Evolutionary conservation across 2,329 filamentous ascomycete species (phyloP).

Genomic region (Hypoxylon sp.): DNA sequence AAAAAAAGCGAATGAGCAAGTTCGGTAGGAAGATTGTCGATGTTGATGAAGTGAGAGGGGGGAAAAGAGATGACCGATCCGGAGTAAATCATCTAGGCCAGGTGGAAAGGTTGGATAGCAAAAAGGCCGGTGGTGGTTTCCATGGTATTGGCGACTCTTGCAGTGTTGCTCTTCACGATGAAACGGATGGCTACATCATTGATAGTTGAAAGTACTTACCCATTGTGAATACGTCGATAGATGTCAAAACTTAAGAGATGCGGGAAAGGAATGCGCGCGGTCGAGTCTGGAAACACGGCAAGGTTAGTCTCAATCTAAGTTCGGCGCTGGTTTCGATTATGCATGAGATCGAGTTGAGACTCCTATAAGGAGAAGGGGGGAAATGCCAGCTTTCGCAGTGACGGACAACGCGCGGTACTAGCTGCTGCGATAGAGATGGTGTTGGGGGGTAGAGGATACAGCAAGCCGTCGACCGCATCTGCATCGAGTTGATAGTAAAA

Average conservation of each 20-base stretch:
- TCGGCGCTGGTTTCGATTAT: constrained; percentile 7
- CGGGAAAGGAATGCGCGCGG: constrained; percentile 40
- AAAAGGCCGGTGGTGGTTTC: constrained; percentile 20
- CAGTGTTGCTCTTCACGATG: constrained; percentile 37
- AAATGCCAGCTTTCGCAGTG: constrained; percentile 4
- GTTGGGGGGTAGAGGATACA: constrained; percentile 5
- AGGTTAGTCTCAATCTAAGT: constrained; percentile 39
- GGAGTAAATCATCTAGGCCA: constrained; percentile 13
- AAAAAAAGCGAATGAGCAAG: constrained; percentile 46
- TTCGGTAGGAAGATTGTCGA: constrained; percentile 41
- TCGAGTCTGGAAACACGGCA: constrained; percentile 35
- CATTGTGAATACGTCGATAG: constrained; percentile 52
- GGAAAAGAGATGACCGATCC: constrained; percentile 23
- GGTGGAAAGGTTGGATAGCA: constrained; percentile 16
- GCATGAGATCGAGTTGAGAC: constrained; percentile 14
- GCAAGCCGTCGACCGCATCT: too few species aligned
- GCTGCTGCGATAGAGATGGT: constrained; percentile 9
- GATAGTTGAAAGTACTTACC: constrained; percentile 54
- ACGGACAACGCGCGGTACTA: constrained; percentile 1
- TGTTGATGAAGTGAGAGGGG: constrained; percentile 32
- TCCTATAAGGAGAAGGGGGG: constrained; percentile 1
- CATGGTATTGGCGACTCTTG: constrained; percentile 39
- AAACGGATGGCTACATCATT: constrained; percentile 33
- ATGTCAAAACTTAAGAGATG: constrained; percentile 43
- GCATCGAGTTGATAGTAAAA: too few species aligned